These are phyloP conservation scores for Ascobolus immersus DNA, from an alignment of 495 filamentous ascomycete genomes.

Conservation along the genomic window DNA sequence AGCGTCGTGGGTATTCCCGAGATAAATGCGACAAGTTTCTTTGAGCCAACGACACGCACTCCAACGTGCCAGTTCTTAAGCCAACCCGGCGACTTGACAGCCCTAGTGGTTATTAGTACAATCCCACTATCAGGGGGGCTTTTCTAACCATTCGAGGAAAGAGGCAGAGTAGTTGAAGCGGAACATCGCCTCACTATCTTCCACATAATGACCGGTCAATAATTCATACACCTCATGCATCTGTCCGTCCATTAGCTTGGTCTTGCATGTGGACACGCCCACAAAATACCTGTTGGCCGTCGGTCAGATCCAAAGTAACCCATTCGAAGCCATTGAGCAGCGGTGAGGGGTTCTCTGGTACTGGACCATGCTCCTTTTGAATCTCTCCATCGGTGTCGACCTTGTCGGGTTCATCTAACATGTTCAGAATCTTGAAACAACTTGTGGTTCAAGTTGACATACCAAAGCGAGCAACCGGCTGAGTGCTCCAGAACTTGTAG, in stretches of 20 bases:
- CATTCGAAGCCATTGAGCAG: constrained; percentile 69
- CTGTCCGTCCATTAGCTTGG: constrained; percentile 16
- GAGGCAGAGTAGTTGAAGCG: constrained; percentile 77
- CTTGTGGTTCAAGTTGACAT: constrained; percentile 7
- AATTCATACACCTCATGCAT: constrained; percentile 70
- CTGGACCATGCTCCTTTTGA: constrained; percentile 42
- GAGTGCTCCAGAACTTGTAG: constrained; percentile 96
- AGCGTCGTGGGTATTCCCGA: constrained; percentile 65
- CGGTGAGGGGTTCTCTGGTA: constrained; percentile 40
- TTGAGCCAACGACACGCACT: constrained; percentile 50
- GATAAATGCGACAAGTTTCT: constrained; percentile 79
- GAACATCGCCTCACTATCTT: constrained; percentile 91
- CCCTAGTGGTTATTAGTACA: constrained; percentile 30
- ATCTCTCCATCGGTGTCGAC: constrained; percentile 25
- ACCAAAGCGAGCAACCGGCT: constrained; percentile 72
- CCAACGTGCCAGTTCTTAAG: constrained; percentile 84
- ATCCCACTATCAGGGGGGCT: constrained; percentile 2
- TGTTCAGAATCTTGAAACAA: too few relatives aligned
- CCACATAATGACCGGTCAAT: constrained; percentile 77
- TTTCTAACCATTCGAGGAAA: constrained; percentile 59
- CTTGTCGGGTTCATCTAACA: constrained; percentile 14
- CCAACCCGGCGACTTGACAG: constrained; percentile 88
- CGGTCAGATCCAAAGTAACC: constrained; percentile 66
- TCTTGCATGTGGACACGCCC: background rate
- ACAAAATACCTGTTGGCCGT: constrained; percentile 27